phyloP scores from a whole-genome alignment of 371 early-diverging fungal species.

The Synchytrium microbalum region DNA sequence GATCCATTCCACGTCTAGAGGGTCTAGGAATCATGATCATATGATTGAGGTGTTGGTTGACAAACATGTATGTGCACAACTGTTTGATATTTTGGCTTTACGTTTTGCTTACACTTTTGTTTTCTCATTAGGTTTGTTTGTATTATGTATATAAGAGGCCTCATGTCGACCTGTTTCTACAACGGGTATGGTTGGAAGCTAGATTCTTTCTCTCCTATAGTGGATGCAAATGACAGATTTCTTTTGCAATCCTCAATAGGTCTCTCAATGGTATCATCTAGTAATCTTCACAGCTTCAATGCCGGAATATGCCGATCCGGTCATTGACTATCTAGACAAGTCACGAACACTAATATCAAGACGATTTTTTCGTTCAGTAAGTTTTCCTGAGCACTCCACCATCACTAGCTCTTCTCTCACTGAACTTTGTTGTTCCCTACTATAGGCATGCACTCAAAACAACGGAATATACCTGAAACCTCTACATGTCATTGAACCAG shows the following conservation, averaged over 20 bases:
- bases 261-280: slow-evolving; percentile 93
- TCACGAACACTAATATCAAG: slow-evolving; percentile 62
- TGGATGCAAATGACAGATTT: slow-evolving; percentile 7
- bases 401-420: neutral
- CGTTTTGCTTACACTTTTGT: too few relatives aligned
- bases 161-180: slow-evolving; percentile 88
- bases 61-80: slow-evolving; percentile 61
- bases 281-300: slow-evolving; percentile 97
- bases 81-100: too few relatives aligned
- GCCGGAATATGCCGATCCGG: slow-evolving; percentile 96
- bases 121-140: too few relatives aligned
- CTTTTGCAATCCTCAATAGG: slow-evolving; percentile 35
- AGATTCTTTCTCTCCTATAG: slow-evolving; percentile 3
- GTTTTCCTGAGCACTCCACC: neutral
- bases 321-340: slow-evolving; percentile 89
- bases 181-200: slow-evolving; percentile 69
- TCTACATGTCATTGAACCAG: slow-evolving; percentile 68
- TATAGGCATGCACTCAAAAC: slow-evolving; percentile 61
- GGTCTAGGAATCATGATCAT: slow-evolving; percentile 51
- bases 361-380: slow-evolving; percentile 79
- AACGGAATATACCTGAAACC: slow-evolving; percentile 84
- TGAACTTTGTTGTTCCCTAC: slow-evolving; percentile 12
- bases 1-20: slow-evolving; percentile 83
- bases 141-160: slow-evolving; percentile 96
- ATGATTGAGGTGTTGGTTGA: slow-evolving; percentile 88